phyloP scores from a whole-genome alignment of 2,329 filamentous ascomycete species.

The Cladosporium sp. region DNA sequence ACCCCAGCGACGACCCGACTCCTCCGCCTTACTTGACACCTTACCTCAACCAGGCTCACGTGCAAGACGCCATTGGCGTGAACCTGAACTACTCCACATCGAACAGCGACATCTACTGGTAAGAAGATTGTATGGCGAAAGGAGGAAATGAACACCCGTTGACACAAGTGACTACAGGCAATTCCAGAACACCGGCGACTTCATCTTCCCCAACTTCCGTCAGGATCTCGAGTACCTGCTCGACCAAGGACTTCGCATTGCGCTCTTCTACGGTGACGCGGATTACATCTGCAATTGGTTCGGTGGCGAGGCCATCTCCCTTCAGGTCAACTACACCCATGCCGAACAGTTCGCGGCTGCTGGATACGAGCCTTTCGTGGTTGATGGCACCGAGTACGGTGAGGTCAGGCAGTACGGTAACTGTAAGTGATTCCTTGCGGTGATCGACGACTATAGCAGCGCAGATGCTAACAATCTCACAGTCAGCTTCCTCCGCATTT shows the following conservation, averaged over 20 bases:
- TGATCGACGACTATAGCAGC: neutral
- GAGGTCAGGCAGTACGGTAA: slow-evolving; percentile 35
- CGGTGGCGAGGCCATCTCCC: slow-evolving; percentile 35
- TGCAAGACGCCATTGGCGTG: slow-evolving; percentile 55
- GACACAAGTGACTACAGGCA: slow-evolving; percentile 41
- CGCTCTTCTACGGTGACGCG: slow-evolving; percentile 37
- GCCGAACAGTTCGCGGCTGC: slow-evolving; percentile 25
- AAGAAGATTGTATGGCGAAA: slow-evolving; percentile 34
- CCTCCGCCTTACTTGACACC: slow-evolving; percentile 58
- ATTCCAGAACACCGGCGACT: slow-evolving; percentile 56
- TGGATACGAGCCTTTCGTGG: slow-evolving; percentile 32
- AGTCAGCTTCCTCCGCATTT: slow-evolving; percentile 27
- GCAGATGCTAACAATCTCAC: slow-evolving; percentile 1
- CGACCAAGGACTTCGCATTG: slow-evolving; percentile 35
- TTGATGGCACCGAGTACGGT: slow-evolving; percentile 38
- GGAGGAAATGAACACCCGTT: neutral
- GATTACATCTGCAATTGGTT: slow-evolving; percentile 42
- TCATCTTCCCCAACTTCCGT: slow-evolving; percentile 57
- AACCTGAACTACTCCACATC: slow-evolving; percentile 52
- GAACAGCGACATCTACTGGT: slow-evolving; percentile 53
- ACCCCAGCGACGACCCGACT: slow-evolving; percentile 54
- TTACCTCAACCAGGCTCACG: slow-evolving; percentile 57
- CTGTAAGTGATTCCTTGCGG: neutral
- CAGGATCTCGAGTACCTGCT: slow-evolving; percentile 40
- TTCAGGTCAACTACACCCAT: slow-evolving; percentile 36